phyloP scores from a whole-genome alignment of 352 stramenopile genomes.

The Phytopythium sindhum region DNA sequence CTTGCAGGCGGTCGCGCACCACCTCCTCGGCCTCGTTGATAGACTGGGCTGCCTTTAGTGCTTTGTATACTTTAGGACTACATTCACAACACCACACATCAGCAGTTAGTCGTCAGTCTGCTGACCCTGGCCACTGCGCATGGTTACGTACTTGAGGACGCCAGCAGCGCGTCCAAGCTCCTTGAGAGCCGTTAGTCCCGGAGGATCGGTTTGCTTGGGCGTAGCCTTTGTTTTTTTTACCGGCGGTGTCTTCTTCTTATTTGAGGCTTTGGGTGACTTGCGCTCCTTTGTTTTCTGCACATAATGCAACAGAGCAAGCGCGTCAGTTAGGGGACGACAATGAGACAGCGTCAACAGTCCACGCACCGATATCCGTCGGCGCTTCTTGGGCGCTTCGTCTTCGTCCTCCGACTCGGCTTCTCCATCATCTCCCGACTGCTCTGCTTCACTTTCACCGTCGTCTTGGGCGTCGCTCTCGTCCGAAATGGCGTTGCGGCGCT shows the following conservation, averaged over 20 bases:
- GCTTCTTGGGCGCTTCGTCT: not conserved
- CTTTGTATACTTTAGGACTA: slow-evolving; percentile 63
- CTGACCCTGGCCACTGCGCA: not conserved
- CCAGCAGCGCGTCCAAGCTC: slow-evolving; percentile 64
- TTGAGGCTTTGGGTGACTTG: slow-evolving; percentile 15
- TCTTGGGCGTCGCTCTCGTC: slow-evolving; percentile 46
- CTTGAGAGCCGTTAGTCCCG: slow-evolving; percentile 58
- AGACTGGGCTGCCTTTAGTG: slow-evolving; percentile 39
- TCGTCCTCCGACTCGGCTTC: slow-evolving; percentile 13
- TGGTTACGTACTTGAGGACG: slow-evolving; percentile 53
- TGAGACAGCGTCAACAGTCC: not conserved
- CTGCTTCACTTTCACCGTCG: slow-evolving; percentile 22
- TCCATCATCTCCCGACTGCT: slow-evolving; percentile 15
- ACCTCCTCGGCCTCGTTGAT: slow-evolving; percentile 52
- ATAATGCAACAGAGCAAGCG: not conserved
- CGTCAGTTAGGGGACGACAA: not conserved
- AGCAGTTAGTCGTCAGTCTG: not conserved
- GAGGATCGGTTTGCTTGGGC: slow-evolving; percentile 27
- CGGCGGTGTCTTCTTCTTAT: slow-evolving; percentile 10
- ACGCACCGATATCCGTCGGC: slow-evolving; percentile 20
- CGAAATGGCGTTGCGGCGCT: slow-evolving; percentile 32
- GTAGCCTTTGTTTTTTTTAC: slow-evolving; percentile 20
- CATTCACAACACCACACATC: not conserved
- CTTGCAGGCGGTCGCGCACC: slow-evolving; percentile 47
- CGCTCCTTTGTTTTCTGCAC: slow-evolving; percentile 1